Evolutionary conservation across 192 early-diverging fungal species (phyloP), one percentile per base, ranked within the genome.

Genomic region (Coemansia aciculifera): DNA sequence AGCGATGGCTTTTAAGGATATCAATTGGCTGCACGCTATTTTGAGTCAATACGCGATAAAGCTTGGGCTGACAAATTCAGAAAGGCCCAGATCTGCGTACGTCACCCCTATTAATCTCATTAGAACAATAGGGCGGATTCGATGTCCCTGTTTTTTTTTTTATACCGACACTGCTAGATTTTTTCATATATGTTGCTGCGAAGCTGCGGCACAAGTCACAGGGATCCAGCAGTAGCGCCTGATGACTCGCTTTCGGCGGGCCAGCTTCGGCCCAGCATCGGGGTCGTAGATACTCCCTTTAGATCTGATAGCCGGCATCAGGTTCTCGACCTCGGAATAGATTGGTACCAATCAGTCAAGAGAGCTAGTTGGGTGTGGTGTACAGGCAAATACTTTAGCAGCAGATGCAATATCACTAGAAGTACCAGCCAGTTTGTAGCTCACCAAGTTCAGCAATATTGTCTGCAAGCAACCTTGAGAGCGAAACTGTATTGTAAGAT

Each of bases 81-180:
- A 3, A n/a, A 12, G 43, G 43, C 17, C 43, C 3, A n/a, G 43
- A 44, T 44, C 43, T n/a, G 43, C 17, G 13, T 44, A 19, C 43
- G 43, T 44, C 43, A 44, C 38, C 38, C 43, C 43, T 44, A 44
- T 44, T 44, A 44, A 44, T n/a, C n/a, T n/a, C n/a, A n/a, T n/a
- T n/a, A n/a, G n/a, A 44, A 44, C 43, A 44, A 44, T 44, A 12
- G 17, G 0, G 43, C 2, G 43, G n/a, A n/a, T 19, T n/a, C 43
- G 17, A 19, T n/a, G 17, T 44, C 43, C 43, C 43, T 44, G 17
- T n/a, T n/a, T 44, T 19, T 44, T 12, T n/a, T n/a, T n/a, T n/a
- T 15, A 15, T 5, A 3, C 4, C 1, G 17, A 44, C 43, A n/a
- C 3, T 15, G 40, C 40, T 15, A 42, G 13, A 42, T n/a, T 42